phyloP scores from a whole-genome alignment of 2,329 filamentous ascomycete species.

The Arthrobotrys sinensis region DNA sequence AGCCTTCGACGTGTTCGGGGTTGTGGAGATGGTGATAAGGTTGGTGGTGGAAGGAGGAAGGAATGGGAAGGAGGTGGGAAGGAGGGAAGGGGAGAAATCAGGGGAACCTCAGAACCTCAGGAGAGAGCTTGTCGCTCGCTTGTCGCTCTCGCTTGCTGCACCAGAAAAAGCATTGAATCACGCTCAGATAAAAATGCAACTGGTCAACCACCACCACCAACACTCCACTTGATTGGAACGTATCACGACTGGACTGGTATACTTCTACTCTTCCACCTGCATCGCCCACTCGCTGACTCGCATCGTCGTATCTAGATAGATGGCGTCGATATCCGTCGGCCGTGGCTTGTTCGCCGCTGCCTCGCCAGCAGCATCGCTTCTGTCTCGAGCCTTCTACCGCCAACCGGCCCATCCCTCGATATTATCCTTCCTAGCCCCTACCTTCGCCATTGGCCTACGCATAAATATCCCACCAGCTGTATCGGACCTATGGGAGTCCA shows the following conservation, averaged over 20 bases:
- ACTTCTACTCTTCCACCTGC: not conserved
- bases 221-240: not conserved
- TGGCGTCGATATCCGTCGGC: constrained; percentile 73
- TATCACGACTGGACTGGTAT: constrained; percentile 1
- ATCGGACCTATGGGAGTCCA: constrained; percentile 74
- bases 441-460: constrained; percentile 74
- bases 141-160: constrained; percentile 42
- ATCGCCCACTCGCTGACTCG: not conserved
- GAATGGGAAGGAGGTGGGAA: constrained; percentile 60
- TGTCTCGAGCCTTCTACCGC: constrained; percentile 69
- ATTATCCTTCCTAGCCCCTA: constrained; percentile 73
- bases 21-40: constrained; percentile 69
- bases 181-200: constrained; percentile 22
- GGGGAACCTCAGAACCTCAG: constrained; percentile 33
- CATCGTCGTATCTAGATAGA: constrained; percentile 36
- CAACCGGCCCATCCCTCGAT: constrained; percentile 70
- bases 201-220: not conserved
- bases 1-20: constrained; percentile 17
- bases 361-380: constrained; percentile 68
- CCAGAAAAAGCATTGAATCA: constrained; percentile 26
- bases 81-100: constrained; percentile 44
- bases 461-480: constrained; percentile 79
- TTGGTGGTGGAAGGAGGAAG: constrained; percentile 64
- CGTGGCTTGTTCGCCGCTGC: constrained; percentile 70
- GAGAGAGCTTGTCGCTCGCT: constrained; percentile 35